Percentiles rank a stretch among this genome's conserved stretches.
Evolutionary conservation across 2,329 filamentous ascomycete species (phyloP).

Genomic region (Colletotrichum sp.): DNA sequence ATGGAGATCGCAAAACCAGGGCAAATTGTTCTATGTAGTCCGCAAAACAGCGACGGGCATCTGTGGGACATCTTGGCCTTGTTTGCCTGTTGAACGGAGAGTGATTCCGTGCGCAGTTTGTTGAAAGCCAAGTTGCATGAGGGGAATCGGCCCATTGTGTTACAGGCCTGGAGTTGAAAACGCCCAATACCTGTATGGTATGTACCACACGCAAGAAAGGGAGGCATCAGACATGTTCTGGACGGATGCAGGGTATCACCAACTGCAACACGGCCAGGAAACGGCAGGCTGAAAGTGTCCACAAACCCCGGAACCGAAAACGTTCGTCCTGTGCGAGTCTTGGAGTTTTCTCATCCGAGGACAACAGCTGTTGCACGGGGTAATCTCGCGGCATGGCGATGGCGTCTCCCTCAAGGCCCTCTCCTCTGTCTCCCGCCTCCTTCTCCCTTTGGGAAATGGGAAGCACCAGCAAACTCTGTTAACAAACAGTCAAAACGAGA

Average conservation of each 20-base stretch:
- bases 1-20: background rate
- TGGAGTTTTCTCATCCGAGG: background rate
- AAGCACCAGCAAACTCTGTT: background rate
- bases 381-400: background rate
- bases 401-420: background rate
- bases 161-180: background rate
- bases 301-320: background rate
- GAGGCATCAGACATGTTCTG: background rate
- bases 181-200: background rate
- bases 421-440: background rate
- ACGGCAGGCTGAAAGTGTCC: background rate
- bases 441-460: background rate
- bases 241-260: background rate
- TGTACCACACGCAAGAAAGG: background rate
- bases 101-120: background rate
- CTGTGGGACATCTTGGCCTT: background rate
- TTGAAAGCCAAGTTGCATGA: background rate
- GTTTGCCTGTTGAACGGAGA: background rate
- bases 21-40: background rate
- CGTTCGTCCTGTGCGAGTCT: background rate
- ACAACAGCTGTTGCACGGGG: background rate
- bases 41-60: background rate
- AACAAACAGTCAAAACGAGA: background rate
- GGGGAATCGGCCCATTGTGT: background rate
- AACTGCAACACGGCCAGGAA: background rate